These are phyloP conservation scores for Coemansia sp. DNA, from an alignment of 192 early-diverging fungal genomes.

Conservation along the genomic window DNA sequence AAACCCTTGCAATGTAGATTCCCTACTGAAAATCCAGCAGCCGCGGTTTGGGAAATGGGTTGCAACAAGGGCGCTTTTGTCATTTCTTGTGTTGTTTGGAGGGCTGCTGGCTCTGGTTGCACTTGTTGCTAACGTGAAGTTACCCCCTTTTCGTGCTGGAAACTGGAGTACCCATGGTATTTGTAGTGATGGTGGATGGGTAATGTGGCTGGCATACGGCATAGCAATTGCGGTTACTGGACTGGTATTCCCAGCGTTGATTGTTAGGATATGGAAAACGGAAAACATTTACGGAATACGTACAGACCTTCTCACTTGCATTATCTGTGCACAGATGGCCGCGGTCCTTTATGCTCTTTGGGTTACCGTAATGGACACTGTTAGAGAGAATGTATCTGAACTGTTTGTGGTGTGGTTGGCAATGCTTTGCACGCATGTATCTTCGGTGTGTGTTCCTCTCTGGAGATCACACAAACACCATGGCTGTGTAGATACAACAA, in stretches of 20 bases:
- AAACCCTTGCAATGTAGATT: not conserved
- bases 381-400: constrained; percentile 25
- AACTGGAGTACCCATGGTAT: not conserved
- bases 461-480: constrained; percentile 10
- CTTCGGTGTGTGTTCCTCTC: constrained; percentile 34
- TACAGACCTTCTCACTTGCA: constrained; percentile 25
- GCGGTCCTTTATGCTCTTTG: constrained; percentile 33
- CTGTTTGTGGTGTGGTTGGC: constrained; percentile 35
- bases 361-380: constrained; percentile 14
- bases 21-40: not conserved
- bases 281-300: constrained; percentile 23
- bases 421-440: constrained; percentile 17
- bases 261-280: constrained; percentile 20
- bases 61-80: constrained; percentile 11
- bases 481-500: not conserved
- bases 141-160: not conserved
- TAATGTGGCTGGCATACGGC: constrained; percentile 37
- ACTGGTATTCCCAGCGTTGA: constrained; percentile 24
- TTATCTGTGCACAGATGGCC: constrained; percentile 21
- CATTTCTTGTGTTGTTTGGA: constrained; percentile 7
- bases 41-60: constrained; percentile 12
- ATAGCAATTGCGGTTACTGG: constrained; percentile 17
- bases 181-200: constrained; percentile 32
- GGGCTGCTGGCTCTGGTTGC: constrained; percentile 14
- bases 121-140: constrained; percentile 10